phyloP scores from a whole-genome alignment of 805 yeast genomes.

The Wickerhamomyces canadensis region DNA sequence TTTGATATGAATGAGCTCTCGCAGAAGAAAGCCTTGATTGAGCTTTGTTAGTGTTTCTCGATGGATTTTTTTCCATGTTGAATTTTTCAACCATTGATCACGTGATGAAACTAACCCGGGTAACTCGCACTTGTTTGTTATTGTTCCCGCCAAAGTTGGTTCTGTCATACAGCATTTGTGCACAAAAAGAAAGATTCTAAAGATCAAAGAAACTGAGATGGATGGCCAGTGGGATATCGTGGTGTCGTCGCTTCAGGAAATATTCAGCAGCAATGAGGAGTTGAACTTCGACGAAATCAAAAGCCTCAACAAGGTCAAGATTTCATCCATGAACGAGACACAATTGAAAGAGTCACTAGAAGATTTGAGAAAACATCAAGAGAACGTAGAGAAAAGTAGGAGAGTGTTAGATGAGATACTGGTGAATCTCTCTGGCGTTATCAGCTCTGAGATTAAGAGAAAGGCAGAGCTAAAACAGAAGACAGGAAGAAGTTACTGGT shows the following conservation, averaged over 20 bases:
- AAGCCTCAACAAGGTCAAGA: conserved; percentile 24
- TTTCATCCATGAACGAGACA: conserved; percentile 29
- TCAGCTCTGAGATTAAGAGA: conserved; percentile 25
- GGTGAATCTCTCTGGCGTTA: conserved; percentile 42
- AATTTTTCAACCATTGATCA: background rate
- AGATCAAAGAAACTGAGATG: conserved; percentile 21
- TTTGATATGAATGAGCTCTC: too few species aligned
- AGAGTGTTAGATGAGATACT: conserved; percentile 36
- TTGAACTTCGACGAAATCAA: conserved; percentile 40
- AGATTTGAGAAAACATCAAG: conserved; percentile 44
- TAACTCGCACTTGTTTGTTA: too few species aligned
- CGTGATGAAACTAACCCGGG: background rate
- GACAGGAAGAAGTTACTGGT: conserved; percentile 29
- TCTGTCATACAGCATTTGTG: too few species aligned
- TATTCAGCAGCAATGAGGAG: conserved; percentile 56
- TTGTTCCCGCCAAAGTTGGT: too few species aligned
- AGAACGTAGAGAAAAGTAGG: conserved; percentile 50
- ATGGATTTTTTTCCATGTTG: conserved; percentile 9
- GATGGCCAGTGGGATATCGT: conserved; percentile 69
- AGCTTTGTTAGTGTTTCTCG: background rate
- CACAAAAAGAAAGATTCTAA: background rate
- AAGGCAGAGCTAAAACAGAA: conserved; percentile 20
- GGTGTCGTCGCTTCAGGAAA: conserved; percentile 60
- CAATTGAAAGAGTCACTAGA: conserved; percentile 37
- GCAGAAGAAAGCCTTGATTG: too few species aligned